Base-by-base conservation (phyloP, 225 moss, liverwort and hornwort genomes). In the Polytrichum formosum region DNA sequence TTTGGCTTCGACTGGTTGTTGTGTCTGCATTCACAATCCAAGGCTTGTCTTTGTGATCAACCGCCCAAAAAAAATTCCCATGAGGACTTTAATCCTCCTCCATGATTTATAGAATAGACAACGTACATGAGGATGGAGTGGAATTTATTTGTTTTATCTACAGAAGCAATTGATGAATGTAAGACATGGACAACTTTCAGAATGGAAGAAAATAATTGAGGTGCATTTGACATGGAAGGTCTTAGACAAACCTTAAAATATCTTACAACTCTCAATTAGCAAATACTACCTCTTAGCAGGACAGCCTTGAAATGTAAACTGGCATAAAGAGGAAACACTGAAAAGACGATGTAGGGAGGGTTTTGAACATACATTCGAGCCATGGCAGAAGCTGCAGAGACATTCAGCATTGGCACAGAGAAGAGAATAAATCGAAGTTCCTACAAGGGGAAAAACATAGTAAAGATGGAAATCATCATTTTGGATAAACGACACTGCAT, bases 381-480 rank as follows among this genome's bases (percentile, higher is more conserved):
- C 67, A 88, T 84, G 53, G 87, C 83, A 77, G 80, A 81, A 73
- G 98, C 94, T 73, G 91, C 98, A 90, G 91, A 85, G 58, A 98
- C 73, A 68, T 94, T 98, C 23, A 98, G 80, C 18, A 98, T 86
- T 30, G 94, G 98, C 63, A 98, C 89, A 67, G 81, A 85, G 26
- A 92, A 80, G 22, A 98, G 82, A 78, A 98, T 91, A 71, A 98
- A 98, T 26, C 98, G 90, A 65, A 94, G 91, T 64, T 98, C 98
- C 92, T 93, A 87, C 56, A 28, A 28, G 3, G 16, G 4, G 8
- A 59, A 46, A 13, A 46, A 30, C 28, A 59, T 6, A 23, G 22
- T 27, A 8, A 61, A 22, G 21, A 28, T 63, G 62, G 26, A 63
- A 6, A 1, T 63, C 62, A 23, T 63, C 62, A 16, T 26, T 26